phyloP scores from a whole-genome alignment of 768 basidiomycete genomes.

The Jaapia argillacea region DNA sequence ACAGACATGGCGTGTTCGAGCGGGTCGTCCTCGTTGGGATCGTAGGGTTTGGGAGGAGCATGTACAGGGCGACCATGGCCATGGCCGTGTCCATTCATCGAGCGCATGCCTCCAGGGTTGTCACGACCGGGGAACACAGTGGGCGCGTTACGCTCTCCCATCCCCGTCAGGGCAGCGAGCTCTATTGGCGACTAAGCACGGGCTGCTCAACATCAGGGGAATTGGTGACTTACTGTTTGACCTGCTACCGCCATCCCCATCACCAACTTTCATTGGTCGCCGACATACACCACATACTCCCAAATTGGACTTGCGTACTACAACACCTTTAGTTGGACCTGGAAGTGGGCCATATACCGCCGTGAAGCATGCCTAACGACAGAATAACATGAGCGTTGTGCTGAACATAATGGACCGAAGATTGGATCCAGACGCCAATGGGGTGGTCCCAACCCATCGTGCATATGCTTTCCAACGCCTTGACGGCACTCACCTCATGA shows the following conservation, averaged over 20 bases:
- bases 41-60: slow-evolving; percentile 19
- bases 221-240: slow-evolving; percentile 66
- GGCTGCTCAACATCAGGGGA: slow-evolving; percentile 4
- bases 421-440: not conserved
- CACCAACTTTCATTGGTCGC: slow-evolving; percentile 91
- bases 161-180: slow-evolving; percentile 87
- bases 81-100: slow-evolving; percentile 21
- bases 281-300: slow-evolving; percentile 97
- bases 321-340: slow-evolving; percentile 36
- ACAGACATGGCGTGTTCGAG: slow-evolving; percentile 46
- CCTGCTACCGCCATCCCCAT: slow-evolving; percentile 77
- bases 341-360: slow-evolving; percentile 92
- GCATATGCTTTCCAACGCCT: slow-evolving; percentile 5
- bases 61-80: slow-evolving; percentile 15
- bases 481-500: slow-evolving; percentile 55
- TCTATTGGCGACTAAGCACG: slow-evolving; percentile 39
- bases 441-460: no score
- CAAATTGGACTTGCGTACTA: slow-evolving; percentile 65
- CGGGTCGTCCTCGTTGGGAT: slow-evolving; percentile 82
- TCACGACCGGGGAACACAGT: slow-evolving; percentile 65
- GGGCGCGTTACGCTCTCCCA: slow-evolving; percentile 52
- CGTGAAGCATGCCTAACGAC: slow-evolving; percentile 82
- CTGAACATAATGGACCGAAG: not conserved
- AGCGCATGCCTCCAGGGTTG: slow-evolving; percentile 30
- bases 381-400: slow-evolving; percentile 1